These are phyloP conservation scores for Penicillium paradoxum DNA, from an alignment of 495 filamentous ascomycete species.

Conservation along the genomic window DNA sequence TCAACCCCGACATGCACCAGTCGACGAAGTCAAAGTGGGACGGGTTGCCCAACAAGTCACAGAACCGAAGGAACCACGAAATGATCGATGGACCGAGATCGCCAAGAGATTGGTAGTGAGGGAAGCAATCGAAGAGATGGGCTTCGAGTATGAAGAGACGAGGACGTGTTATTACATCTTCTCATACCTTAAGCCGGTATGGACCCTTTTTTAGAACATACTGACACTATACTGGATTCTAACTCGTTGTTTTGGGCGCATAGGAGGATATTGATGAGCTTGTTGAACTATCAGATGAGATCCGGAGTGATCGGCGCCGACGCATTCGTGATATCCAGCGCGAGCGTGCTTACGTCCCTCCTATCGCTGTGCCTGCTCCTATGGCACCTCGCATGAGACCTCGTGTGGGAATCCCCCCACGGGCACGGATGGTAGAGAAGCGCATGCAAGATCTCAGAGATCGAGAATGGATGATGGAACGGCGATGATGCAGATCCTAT, in stretches of 20 bases:
- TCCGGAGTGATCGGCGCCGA: conserved; percentile 68
- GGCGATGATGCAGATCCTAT: not conserved
- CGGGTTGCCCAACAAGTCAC: conserved; percentile 38
- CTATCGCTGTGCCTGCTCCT: no score
- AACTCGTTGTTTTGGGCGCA: conserved; percentile 10
- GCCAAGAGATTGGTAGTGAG: conserved; percentile 86
- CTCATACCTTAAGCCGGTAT: conserved; percentile 81
- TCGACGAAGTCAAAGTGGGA: conserved; percentile 23
- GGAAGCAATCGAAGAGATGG: conserved; percentile 79
- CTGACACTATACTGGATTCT: not conserved
- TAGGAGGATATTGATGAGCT: conserved; percentile 84
- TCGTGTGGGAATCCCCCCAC: conserved; percentile 10
- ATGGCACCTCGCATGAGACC: not conserved
- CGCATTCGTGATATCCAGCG: conserved; percentile 78
- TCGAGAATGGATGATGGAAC: conserved; percentile 22
- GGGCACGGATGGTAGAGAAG: conserved; percentile 10
- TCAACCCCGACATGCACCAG: conserved; percentile 15
- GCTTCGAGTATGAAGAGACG: conserved; percentile 91
- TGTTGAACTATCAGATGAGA: conserved; percentile 74
- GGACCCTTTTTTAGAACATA: conserved; percentile 21
- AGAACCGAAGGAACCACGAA: conserved; percentile 40
- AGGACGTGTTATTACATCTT: conserved; percentile 88
- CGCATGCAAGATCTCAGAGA: conserved; percentile 13
- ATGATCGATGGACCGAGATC: conserved; percentile 93
- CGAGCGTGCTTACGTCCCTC: conserved; percentile 50